These are phyloP conservation scores for Lagenidium giganteum DNA, from an alignment of 352 stramenopile species.

Conservation along the genomic window DNA sequence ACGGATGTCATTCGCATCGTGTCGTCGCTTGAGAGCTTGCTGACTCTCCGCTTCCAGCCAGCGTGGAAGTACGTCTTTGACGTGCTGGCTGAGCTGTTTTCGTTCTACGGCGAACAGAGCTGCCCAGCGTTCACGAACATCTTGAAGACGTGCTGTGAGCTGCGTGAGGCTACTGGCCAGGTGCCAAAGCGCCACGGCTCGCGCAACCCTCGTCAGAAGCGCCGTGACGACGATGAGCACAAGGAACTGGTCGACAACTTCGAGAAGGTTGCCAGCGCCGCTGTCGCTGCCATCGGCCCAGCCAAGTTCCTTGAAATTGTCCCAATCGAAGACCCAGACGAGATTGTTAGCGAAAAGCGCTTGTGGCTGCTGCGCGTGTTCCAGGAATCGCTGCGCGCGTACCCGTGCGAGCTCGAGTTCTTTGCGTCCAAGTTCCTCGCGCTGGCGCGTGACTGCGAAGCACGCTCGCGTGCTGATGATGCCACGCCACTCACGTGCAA, in stretches of 20 bases:
- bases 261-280: conserved; percentile 49
- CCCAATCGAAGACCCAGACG: conserved; percentile 59
- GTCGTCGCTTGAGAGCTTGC: conserved; percentile 72
- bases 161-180: conserved; percentile 75
- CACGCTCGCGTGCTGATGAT: conserved; percentile 54
- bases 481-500: conserved; percentile 65
- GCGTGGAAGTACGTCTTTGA: conserved; percentile 80
- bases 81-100: conserved; percentile 65
- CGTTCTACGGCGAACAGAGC: conserved; percentile 58
- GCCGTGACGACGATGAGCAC: no score
- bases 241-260: conserved; percentile 60
- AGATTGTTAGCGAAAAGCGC: conserved; percentile 71
- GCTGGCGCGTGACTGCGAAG: conserved; percentile 70
- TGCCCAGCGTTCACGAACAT: conserved; percentile 57
- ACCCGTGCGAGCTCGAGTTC: conserved; percentile 63
- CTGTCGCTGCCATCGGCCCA: conserved; percentile 59
- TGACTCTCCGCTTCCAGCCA: conserved; percentile 77
- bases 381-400: conserved; percentile 50
- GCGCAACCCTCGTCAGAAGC: no score
- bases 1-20: conserved; percentile 65
- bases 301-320: conserved; percentile 70
- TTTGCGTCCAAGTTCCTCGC: conserved; percentile 64
- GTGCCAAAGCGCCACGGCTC: conserved; percentile 44
- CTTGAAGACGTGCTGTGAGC: conserved; percentile 66
- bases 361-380: conserved; percentile 81